phyloP scores from a whole-genome alignment of 305 asterid genomes.

The Striga hermonthica region DNA sequence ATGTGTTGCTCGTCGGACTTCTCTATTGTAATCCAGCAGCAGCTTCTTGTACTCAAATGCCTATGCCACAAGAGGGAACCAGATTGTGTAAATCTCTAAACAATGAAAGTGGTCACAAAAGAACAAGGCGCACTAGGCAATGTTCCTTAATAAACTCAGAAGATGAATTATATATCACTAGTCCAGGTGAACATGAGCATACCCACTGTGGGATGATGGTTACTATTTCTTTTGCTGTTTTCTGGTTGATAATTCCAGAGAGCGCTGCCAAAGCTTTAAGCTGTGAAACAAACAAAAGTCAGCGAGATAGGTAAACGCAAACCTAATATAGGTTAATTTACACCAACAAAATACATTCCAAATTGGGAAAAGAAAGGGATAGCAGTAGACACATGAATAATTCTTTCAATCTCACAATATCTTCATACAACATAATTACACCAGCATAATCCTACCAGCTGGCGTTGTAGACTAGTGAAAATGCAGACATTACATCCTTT shows the following conservation, averaged over 20 bases:
- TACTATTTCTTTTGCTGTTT: constrained; percentile 61
- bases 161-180: constrained; percentile 9
- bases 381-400: constrained; percentile 3
- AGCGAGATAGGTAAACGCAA: constrained; percentile 31
- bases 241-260: constrained; percentile 68
- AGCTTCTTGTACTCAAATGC: constrained; percentile 94
- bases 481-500: constrained; percentile 9
- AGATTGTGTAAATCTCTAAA: constrained; percentile 22
- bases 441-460: constrained; percentile 1
- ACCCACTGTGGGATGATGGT: constrained; percentile 89
- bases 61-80: constrained; percentile 39
- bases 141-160: constrained; percentile 9
- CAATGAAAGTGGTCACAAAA: constrained; percentile 14
- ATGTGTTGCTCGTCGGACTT: constrained; percentile 94
- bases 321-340: constrained; percentile 3
- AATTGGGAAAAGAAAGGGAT: neutral
- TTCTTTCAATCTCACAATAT: constrained; percentile 13
- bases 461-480: constrained; percentile 1
- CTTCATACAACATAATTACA: constrained; percentile 15
- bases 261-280: constrained; percentile 84
- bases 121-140: constrained; percentile 23
- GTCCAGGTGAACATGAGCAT: constrained; percentile 35
- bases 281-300: constrained; percentile 46
- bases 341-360: constrained; percentile 10
- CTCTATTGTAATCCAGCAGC: constrained; percentile 87